phyloP scores from a whole-genome alignment of 306 rosid species.

The Acacia acuminata region DNA sequence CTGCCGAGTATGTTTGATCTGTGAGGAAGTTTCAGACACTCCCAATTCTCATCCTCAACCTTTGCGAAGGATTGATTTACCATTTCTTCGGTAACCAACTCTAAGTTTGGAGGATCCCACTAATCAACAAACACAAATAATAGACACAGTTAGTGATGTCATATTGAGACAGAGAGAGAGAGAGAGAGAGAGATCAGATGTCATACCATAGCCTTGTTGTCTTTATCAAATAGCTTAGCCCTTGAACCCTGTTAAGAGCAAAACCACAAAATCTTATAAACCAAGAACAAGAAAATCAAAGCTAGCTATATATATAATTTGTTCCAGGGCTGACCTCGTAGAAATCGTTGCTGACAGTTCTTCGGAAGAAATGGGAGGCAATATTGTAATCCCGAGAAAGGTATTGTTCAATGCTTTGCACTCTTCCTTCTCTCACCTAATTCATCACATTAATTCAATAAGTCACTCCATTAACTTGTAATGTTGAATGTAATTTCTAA shows the following conservation, averaged over 20 bases:
- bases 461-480: background rate
- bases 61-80: constrained; percentile 15
- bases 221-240: constrained; percentile 33
- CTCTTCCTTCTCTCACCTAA: background rate
- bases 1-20: constrained; percentile 21
- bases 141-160: background rate
- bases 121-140: too few relatives aligned
- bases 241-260: constrained; percentile 24
- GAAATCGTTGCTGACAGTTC: constrained; percentile 1
- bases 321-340: background rate
- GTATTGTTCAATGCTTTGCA: background rate
- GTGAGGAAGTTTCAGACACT: constrained; percentile 8
- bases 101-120: constrained; percentile 25
- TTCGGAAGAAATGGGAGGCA: background rate
- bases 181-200: too few relatives aligned
- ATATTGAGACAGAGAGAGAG: too few relatives aligned
- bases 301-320: too few relatives aligned
- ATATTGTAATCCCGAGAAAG: background rate
- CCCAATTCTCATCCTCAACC: constrained; percentile 9
- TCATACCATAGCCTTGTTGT: constrained; percentile 24
- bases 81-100: constrained; percentile 23
- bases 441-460: background rate
- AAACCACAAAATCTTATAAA: background rate
- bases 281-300: background rate
- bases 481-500: background rate